phyloP scores from a whole-genome alignment of 148 eudicot genomes.

The Chenopodium quinoa region DNA sequence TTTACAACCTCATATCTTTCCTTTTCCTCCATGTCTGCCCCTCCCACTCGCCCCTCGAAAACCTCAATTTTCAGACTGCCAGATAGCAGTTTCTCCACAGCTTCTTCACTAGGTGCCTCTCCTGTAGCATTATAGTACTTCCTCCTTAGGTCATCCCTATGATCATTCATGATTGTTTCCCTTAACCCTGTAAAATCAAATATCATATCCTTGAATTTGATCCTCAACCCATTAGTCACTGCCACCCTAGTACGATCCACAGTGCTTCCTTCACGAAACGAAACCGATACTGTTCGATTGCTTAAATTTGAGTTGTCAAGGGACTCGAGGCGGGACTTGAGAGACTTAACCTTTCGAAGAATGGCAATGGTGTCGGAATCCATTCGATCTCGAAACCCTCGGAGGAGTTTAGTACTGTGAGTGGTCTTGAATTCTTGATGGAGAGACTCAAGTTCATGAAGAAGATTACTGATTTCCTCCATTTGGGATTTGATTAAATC shows the following conservation, averaged over 20 bases:
- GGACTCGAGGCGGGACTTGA: constrained; percentile 54
- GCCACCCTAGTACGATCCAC: constrained; percentile 63
- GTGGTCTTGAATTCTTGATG: constrained; percentile 72
- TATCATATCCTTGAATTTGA: constrained; percentile 57
- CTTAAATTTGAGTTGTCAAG: constrained; percentile 49
- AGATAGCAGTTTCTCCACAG: constrained; percentile 48
- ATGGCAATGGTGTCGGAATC: constrained; percentile 67
- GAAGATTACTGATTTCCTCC: constrained; percentile 62
- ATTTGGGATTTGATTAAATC: constrained; percentile 53
- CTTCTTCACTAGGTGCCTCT: constrained; percentile 55
- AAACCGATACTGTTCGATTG: constrained; percentile 37
- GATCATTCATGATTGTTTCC: constrained; percentile 52
- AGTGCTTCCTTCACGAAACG: constrained; percentile 42
- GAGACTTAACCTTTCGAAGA: constrained; percentile 55
- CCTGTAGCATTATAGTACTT: constrained; percentile 54
- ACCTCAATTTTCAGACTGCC: constrained; percentile 43
- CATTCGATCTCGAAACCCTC: constrained; percentile 68
- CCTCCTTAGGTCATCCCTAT: constrained; percentile 52
- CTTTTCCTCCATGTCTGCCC: constrained; percentile 37
- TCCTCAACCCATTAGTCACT: constrained; percentile 61
- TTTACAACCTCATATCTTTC: constrained; percentile 70
- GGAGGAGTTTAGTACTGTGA: constrained; percentile 60
- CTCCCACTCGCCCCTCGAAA: constrained; percentile 35
- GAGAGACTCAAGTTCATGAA: constrained; percentile 62
- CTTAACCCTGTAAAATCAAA: constrained; percentile 61